Evolutionary conservation across 768 basidiomycete species (phyloP).

Genomic region (Naganishia randhawae): DNA sequence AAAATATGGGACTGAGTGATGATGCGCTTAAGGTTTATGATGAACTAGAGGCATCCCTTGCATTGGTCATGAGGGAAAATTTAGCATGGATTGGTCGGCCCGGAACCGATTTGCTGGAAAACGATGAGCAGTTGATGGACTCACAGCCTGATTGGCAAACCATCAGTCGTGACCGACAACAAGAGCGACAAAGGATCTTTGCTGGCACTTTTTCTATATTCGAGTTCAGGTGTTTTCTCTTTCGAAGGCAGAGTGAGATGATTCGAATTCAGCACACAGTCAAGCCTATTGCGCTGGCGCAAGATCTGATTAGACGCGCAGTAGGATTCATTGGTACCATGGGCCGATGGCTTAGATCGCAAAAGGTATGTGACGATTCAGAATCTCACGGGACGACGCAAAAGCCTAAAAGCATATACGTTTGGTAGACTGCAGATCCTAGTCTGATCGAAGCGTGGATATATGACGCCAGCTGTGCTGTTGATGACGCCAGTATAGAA

Average conservation of each 20-base stretch:
- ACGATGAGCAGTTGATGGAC: conserved; percentile 8
- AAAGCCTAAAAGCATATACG: neutral
- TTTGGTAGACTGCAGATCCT: conserved; percentile 3
- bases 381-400: neutral
- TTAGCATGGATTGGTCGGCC: conserved; percentile 24
- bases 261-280: neutral
- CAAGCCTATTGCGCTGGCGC: neutral
- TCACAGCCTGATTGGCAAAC: neutral
- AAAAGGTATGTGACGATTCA: conserved; percentile 34
- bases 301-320: conserved; percentile 54
- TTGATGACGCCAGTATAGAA: conserved; percentile 17
- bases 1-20: conserved; percentile 81
- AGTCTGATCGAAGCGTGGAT: conserved; percentile 24
- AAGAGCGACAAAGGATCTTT: conserved; percentile 24
- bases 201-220: conserved; percentile 15
- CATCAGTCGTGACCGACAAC: conserved; percentile 33
- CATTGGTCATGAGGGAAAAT: conserved; percentile 34
- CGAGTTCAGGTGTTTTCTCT: conserved; percentile 18
- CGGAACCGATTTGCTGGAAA: conserved; percentile 2
- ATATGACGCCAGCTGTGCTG: conserved; percentile 18
- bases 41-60: conserved; percentile 82
- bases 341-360: conserved; percentile 67
- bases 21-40: conserved; percentile 85
- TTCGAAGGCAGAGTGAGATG: conserved; percentile 15
- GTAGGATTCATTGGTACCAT: conserved; percentile 72